phyloP scores from a whole-genome alignment of 495 filamentous ascomycete genomes.

The Oleoguttula mirabilis region DNA sequence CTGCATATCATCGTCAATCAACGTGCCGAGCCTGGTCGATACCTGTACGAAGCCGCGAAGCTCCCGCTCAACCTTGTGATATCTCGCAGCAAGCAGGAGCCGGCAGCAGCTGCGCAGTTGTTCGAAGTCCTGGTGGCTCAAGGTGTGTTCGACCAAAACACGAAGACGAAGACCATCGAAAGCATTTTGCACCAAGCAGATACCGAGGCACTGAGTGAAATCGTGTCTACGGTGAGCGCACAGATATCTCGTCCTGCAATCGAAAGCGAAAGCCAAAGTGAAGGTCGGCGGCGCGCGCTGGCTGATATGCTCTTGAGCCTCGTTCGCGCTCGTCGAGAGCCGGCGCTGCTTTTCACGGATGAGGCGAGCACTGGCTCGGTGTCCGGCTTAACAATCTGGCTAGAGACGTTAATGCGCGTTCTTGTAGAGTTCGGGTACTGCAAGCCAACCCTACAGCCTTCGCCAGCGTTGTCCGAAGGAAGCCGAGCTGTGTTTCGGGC shows the following conservation, averaged over 20 bases:
- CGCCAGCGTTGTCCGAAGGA: neutral
- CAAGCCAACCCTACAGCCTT: no score
- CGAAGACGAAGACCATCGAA: constrained; percentile 80
- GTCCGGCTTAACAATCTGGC: no score
- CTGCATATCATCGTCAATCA: constrained; percentile 81
- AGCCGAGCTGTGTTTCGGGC: constrained; percentile 1
- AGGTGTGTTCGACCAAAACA: constrained; percentile 70
- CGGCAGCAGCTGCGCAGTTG: constrained; percentile 45
- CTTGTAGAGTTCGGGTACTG: neutral
- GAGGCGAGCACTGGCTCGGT: no score
- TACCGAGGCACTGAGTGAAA: constrained; percentile 29
- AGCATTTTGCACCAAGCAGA: constrained; percentile 55
- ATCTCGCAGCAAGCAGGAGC: constrained; percentile 49
- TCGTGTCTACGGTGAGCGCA: constrained; percentile 37
- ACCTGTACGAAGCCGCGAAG: constrained; percentile 67
- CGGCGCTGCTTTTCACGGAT: no score
- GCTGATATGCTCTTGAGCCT: constrained; percentile 43
- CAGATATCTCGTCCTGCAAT: constrained; percentile 31
- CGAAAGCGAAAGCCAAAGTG: constrained; percentile 25
- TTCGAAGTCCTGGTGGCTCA: constrained; percentile 47
- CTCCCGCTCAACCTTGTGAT: constrained; percentile 56
- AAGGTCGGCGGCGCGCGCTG: constrained; percentile 37
- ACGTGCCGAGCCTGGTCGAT: constrained; percentile 67
- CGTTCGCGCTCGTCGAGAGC: constrained; percentile 26
- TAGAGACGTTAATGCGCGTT: neutral